Evolutionary conservation across 371 early-diverging fungal species (phyloP).

Genomic region (Mucor mucedo): DNA sequence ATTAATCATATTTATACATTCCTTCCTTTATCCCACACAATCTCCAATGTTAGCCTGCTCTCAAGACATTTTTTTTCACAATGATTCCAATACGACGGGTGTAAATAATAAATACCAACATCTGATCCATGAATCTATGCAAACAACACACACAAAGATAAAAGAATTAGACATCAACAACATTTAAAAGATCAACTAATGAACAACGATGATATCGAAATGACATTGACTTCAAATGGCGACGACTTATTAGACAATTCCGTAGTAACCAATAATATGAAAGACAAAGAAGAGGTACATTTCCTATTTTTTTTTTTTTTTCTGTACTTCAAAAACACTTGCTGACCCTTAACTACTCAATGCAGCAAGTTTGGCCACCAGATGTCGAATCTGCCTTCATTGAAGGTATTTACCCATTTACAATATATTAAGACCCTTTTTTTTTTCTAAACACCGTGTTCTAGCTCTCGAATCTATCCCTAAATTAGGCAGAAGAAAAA

Average conservation of each 20-base stretch:
- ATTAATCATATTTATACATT: background rate
- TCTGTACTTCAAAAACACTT: background rate
- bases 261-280: constrained; percentile 17
- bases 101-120: constrained; percentile 4
- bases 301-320: background rate
- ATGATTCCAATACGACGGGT: constrained; percentile 5
- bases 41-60: constrained; percentile 35
- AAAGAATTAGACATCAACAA: constrained; percentile 23
- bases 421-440: too few species aligned
- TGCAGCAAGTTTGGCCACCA: constrained; percentile 66
- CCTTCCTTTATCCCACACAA: constrained; percentile 1
- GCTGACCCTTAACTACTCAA: background rate
- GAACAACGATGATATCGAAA: constrained; percentile 20
- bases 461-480: constrained; percentile 21
- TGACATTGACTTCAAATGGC: constrained; percentile 5
- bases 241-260: constrained; percentile 11
- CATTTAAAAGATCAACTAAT: constrained; percentile 30
- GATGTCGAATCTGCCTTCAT: constrained; percentile 69
- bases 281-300: constrained; percentile 38
- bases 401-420: constrained; percentile 49
- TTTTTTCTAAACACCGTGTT: too few species aligned
- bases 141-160: constrained; percentile 13
- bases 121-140: constrained; percentile 5
- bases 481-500: constrained; percentile 52
- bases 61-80: constrained; percentile 36